Evolutionary conservation across 345 rosid species (phyloP), one percentile per base, ranked within the genome.

Genomic region (Melaleuca quinquenervia): DNA sequence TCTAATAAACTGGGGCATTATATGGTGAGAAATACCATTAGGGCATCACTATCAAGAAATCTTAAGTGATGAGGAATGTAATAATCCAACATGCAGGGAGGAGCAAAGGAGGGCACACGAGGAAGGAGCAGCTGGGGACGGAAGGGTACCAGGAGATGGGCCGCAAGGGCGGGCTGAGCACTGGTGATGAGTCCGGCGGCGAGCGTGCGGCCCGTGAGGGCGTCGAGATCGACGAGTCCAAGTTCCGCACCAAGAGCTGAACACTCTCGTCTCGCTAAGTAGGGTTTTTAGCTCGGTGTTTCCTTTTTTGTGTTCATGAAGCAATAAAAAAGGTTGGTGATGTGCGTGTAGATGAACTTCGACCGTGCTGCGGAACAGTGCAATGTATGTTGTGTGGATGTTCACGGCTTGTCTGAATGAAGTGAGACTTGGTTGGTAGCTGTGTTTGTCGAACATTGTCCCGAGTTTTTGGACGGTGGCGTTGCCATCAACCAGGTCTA

Each of bases 81-180:
- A 41, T 18, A 36, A 70, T 70, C 24, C 24, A 5, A 70, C 45
- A 0, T 36, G 8, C 36, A 93, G 95, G 96, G 90, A 91, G 95
- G 89, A 92, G 91, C 87, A 90, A 91, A 26, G 95, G 97, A 84
- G 95, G 96, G 32, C 87, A 93, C 87, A 88, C 92, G 4, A 87
- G 93, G 82, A 94, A 78, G 89, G 95, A 93, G 54, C 96, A 95
- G 85, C 53, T 92, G 13, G 94, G 95, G 20, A 89, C 85, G 14
- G 93, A 94, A 90, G 96, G 96, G 84, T 94, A 90, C 82, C 91
- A 91, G 83, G 86, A 95, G 89, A 92, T 94, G 96, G 97, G 98
- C 6, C 90, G 91, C 1, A 94, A 92, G 85, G 96, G 96, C 56
- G 95, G 95, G 41, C 91, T 95, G 21, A 93, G 93, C 89, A 90